phyloP scores from a whole-genome alignment of 139 green algal species.

The Ettlia oleoabundans region DNA sequence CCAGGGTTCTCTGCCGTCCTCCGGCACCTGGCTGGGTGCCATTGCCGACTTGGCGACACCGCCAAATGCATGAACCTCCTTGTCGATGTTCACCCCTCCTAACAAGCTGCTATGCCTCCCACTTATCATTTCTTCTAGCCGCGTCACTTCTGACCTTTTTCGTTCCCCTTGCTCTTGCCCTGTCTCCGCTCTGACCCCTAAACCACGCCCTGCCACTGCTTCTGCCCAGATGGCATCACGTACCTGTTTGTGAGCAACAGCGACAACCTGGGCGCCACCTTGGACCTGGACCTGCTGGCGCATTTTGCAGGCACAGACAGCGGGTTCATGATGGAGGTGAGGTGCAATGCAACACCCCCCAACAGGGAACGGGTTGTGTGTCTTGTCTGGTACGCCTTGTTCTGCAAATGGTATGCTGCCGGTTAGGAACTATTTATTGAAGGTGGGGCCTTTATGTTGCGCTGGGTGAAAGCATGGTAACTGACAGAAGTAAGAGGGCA shows the following conservation, averaged over 20 bases:
- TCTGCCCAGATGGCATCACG: conserved; percentile 54
- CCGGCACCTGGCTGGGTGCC: neutral
- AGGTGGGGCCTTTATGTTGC: too few species aligned
- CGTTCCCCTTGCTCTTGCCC: neutral
- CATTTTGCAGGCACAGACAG: conserved; percentile 80
- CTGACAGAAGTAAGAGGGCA: too few species aligned
- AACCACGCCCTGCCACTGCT: neutral
- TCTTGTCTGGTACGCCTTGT: neutral
- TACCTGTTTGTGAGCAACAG: conserved; percentile 89
- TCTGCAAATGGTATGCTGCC: too few species aligned
- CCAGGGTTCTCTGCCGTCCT: neutral
- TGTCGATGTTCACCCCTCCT: neutral
- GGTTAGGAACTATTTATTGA: too few species aligned
- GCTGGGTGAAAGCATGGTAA: too few species aligned
- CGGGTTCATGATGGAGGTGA: conserved; percentile 91
- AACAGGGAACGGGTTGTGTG: neutral
- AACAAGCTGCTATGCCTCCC: neutral
- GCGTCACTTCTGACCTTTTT: neutral
- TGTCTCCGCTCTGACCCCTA: neutral
- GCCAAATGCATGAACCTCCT: neutral
- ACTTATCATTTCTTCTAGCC: too few species aligned
- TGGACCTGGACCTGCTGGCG: conserved; percentile 84
- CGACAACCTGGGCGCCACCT: conserved; percentile 92
- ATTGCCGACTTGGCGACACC: too few species aligned
- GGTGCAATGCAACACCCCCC: neutral